These are phyloP conservation scores for Pseudognaphalium luteoalbum DNA, from an alignment of 129 eudicot species.

Conservation along the genomic window DNA sequence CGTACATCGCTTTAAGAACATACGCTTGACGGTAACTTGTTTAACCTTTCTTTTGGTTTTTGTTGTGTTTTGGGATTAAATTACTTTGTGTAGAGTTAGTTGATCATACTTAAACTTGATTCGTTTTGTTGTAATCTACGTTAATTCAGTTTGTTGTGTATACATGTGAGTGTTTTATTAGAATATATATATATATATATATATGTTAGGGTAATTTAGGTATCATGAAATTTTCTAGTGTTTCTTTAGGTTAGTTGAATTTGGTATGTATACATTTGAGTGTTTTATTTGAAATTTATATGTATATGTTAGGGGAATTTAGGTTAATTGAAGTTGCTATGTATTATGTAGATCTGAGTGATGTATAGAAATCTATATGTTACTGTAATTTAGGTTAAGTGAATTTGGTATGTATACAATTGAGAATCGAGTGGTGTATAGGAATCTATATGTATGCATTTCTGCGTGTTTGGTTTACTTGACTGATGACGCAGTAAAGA, in stretches of 20 bases:
- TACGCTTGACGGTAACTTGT: slow-evolving; percentile 31
- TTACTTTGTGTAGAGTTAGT: slow-evolving; percentile 12
- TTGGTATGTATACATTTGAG: too few species aligned
- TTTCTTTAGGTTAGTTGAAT: too few species aligned
- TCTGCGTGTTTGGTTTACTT: neutral
- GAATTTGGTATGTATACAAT: neutral
- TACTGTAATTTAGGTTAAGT: neutral
- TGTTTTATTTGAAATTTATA: neutral
- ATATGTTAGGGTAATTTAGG: too few species aligned
- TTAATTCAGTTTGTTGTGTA: neutral
- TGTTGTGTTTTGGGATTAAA: neutral
- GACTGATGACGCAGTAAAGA: neutral
- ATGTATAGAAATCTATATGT: neutral
- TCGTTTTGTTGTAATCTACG: neutral
- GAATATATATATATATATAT: too few species aligned
- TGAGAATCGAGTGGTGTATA: neutral
- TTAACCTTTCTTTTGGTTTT: neutral
- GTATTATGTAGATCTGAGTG: neutral
- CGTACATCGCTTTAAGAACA: slow-evolving; percentile 36
- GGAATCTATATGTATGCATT: neutral
- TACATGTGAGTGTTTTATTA: too few species aligned
- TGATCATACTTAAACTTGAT: neutral
- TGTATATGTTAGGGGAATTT: neutral
- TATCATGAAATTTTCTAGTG: too few species aligned
- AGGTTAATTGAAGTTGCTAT: neutral